Evolutionary conservation across 2,329 filamentous ascomycete species (phyloP), one percentile per base, ranked within the genome.

Genomic region (Penicillium sp.): DNA sequence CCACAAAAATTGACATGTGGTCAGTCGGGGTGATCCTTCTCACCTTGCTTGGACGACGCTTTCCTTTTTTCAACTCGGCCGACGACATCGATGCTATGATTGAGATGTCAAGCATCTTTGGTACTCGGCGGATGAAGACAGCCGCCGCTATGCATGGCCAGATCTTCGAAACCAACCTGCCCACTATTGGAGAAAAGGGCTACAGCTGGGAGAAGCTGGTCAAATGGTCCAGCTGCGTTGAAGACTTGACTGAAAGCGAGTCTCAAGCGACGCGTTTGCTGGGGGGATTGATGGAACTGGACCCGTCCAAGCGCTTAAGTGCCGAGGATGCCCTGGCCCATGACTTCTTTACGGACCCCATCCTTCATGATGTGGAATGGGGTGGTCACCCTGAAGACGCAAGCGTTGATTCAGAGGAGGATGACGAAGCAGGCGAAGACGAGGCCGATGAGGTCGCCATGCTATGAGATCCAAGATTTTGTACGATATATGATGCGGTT

Each of bases 51-150:
- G 94, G 91, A 44, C 90, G 91, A 60, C 89, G 95, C 4, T 99
- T 99, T 72, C 95, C 95, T 1, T 99, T 99, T 79, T 99, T 99
- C 84, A 97, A 99, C 79, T 96, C 92, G 50, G 90, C 93, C n/a
- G 95, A 99, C 76, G 95, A 99, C 72, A 91, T 99, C 53, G 95
- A 99, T 74, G 95, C 95, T 56, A 90, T 97, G 85, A 94, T 99
- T 68, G 95, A 99, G 78, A 96, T 99, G 68, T 91, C 93, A 38
- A 96, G 92, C 61, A 96, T 99, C 63, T 97, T 98, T 75, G 95
- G 95, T 54, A 85, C 85, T 45, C 89, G 86, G 73, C 88, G 89
- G 61, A 98, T 99, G 94, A 91, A 90, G 73, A 83, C 86, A 37
- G 91, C 90, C 3, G 92, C 92, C 0, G 82, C 92, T 19, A 82